Evolutionary conservation across 768 basidiomycete genomes (phyloP).

Genomic region (Auricularia sp.): DNA sequence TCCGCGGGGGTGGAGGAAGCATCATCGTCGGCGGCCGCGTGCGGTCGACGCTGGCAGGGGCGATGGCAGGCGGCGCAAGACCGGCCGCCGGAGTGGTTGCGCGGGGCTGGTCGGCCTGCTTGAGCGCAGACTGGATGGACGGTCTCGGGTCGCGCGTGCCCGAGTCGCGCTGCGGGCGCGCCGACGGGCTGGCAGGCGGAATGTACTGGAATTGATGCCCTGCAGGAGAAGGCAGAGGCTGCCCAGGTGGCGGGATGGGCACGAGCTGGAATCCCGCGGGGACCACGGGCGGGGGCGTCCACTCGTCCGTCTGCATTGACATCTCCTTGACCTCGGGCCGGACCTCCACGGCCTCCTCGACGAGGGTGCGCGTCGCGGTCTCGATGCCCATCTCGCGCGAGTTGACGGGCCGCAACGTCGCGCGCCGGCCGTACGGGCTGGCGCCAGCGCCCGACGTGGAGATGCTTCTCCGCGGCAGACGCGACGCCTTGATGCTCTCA

Average conservation of each 20-base stretch:
- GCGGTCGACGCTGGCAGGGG: conserved; percentile 51
- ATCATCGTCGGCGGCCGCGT: conserved; percentile 78
- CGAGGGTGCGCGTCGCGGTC: neutral
- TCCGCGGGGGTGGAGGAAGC: conserved; percentile 61
- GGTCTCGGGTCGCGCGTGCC: conserved; percentile 48
- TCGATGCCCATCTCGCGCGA: conserved; percentile 16
- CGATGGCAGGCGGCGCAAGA: conserved; percentile 49
- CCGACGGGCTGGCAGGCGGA: conserved; percentile 32
- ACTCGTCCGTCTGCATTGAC: conserved; percentile 72
- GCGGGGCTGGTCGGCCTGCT: conserved; percentile 31
- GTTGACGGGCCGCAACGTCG: conserved; percentile 18
- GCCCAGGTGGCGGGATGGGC: conserved; percentile 25
- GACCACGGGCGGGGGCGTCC: conserved; percentile 36
- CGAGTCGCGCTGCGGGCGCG: conserved; percentile 14
- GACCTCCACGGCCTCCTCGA: conserved; percentile 7
- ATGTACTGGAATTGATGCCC: conserved; percentile 60
- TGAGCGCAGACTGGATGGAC: conserved; percentile 63
- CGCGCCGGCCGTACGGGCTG: conserved; percentile 12
- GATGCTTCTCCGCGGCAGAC: conserved; percentile 25
- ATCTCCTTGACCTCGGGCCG: conserved; percentile 58
- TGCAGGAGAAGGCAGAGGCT: conserved; percentile 22
- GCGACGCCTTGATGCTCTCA: conserved; percentile 66
- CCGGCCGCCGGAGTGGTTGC: conserved; percentile 22
- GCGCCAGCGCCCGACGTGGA: conserved; percentile 14
- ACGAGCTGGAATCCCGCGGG: conserved; percentile 17